Base-by-base conservation (phyloP, 352 stramenopile genomes). In the Phytophthora tentaculata region DNA sequence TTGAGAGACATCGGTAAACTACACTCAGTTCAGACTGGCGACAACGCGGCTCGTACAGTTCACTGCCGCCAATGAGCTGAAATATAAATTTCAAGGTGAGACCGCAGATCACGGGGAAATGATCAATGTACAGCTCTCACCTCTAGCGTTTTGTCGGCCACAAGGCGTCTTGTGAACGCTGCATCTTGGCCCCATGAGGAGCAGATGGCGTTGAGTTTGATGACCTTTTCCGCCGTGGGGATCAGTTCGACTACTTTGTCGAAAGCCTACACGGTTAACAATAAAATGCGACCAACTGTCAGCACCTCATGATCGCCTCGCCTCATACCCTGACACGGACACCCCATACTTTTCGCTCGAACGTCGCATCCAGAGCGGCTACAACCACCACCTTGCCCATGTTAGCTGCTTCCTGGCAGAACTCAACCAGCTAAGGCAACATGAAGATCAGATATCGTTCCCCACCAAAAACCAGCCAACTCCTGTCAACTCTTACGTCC, bases 151-250 rank as follows among this genome's bases (percentile, higher is more conserved):
- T 74, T 83, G 71, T 91, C 84, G 1, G 74, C 76, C 19, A 90
- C 83, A 55, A 93, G 86, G 16, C 86, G 84, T 39, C 82, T 71
- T 29, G 88, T 94, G 60, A 95, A 96, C 6, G 84, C 82, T 88
- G 84, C 85, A 56, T 96, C 85, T 35, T 78, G 79, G 23, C 87
- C 87, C 43, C 88, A 96, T n/a, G 79, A 74, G 3, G 84, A 87
- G 71, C 88, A 96, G 32, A 96, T 88, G 20, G 88, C 88, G 58
- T 89, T 95, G 29, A 96, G 81, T 61, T 96, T 95, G 64, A 89
- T 84, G 35, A 96, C 87, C 39, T 85, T 77, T 61, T 96, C 88
- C 14, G 88, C 84, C 51, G 74, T 70, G 2, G 88, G 88, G 43
- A 95, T 89, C 22, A 95, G 64, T 19, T 89, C 80, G 28, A 85